phyloP scores from a whole-genome alignment of 768 basidiomycete genomes.

The Collybia sordida region DNA sequence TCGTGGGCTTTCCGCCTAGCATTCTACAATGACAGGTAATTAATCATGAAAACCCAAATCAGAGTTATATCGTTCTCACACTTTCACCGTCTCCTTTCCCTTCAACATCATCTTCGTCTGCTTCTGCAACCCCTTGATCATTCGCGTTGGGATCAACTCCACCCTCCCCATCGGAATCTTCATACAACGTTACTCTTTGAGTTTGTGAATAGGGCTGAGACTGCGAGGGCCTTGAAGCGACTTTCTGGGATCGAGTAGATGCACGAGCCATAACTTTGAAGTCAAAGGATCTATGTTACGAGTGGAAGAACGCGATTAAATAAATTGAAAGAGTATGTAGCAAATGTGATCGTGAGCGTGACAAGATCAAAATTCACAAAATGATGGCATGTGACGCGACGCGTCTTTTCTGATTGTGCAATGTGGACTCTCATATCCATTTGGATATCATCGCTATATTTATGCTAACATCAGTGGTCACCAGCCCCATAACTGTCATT shows the following conservation, averaged over 20 bases:
- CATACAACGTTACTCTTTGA: conserved; percentile 23
- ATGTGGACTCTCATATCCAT: no score
- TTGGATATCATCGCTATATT: no score
- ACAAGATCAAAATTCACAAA: conserved; percentile 13
- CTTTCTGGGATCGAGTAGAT: conserved; percentile 38
- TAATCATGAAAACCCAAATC: no score
- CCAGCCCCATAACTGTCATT: no score
- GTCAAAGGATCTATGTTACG: no score
- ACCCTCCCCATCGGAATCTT: conserved; percentile 32
- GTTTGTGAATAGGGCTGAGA: conserved; percentile 40
- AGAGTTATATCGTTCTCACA: conserved; percentile 10
- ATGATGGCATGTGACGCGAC: no score
- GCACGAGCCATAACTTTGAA: conserved; percentile 30
- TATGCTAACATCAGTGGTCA: no score
- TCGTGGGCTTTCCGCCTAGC: conserved; percentile 64
- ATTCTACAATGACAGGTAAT: conserved; percentile 40
- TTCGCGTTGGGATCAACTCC: conserved; percentile 29
- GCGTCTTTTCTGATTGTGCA: no score
- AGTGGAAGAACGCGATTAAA: no score
- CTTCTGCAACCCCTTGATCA: conserved; percentile 31
- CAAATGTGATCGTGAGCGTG: not conserved
- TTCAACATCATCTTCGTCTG: conserved; percentile 31
- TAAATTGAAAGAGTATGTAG: not conserved
- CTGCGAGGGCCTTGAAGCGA: conserved; percentile 31
- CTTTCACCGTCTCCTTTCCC: conserved; percentile 20